These are phyloP conservation scores for Carex sylvatica DNA, from an alignment of 202 grass and related monocot species.

Conservation along the genomic window DNA sequence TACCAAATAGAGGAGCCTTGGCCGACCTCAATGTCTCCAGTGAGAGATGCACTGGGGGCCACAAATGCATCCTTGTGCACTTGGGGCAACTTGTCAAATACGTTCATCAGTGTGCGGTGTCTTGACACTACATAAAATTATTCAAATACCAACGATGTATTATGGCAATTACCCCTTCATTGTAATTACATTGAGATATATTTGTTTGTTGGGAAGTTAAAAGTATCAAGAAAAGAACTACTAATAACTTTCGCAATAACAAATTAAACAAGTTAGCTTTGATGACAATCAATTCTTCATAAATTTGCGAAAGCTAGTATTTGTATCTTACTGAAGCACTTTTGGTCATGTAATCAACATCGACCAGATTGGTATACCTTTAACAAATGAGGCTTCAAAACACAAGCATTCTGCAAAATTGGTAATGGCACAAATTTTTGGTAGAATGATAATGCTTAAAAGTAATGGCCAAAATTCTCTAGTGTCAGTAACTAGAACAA, in stretches of 20 bases:
- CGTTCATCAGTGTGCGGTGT: conserved; percentile 86
- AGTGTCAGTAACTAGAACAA: background rate
- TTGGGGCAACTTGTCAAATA: conserved; percentile 72
- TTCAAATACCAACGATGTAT: background rate
- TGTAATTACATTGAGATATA: background rate
- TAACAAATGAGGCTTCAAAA: background rate
- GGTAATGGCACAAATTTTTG: background rate
- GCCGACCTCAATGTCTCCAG: conserved; percentile 85
- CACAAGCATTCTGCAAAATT: background rate
- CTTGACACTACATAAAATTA: conserved; percentile 64
- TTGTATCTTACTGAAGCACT: background rate
- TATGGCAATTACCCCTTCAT: background rate
- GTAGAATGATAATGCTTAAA: background rate
- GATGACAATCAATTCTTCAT: background rate
- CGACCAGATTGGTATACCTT: background rate
- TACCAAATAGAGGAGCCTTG: conserved; percentile 93
- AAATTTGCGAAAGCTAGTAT: background rate
- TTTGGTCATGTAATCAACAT: background rate
- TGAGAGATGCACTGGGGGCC: conserved; percentile 90
- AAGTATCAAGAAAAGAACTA: background rate
- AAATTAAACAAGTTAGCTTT: background rate
- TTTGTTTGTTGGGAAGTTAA: background rate
- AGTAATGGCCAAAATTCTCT: background rate
- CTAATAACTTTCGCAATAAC: background rate
- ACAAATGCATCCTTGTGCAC: conserved; percentile 91